Evolutionary conservation across 768 basidiomycete species (phyloP), one percentile per base, ranked within the genome.

Genomic region (Boletus insuetus): DNA sequence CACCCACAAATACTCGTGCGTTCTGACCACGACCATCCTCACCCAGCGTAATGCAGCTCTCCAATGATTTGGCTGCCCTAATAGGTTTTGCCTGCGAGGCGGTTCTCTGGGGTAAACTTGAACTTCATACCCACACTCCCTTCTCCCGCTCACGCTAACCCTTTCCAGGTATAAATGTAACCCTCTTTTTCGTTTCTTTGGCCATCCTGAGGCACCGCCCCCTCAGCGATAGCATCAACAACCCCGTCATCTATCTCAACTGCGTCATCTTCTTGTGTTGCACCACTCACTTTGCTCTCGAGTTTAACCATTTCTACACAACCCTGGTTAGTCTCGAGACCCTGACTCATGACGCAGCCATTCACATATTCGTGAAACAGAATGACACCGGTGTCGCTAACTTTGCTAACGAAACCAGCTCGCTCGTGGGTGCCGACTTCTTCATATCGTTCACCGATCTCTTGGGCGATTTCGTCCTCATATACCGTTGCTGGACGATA

Each of bases 401-500:
- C 4, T 74, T 53, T 54, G 58, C 70, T 6, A 39, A 64, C 26
- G 74, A 76, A 64, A 76, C 70, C 2, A 54, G 20, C 3, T 32
- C 22, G 19, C 70, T 73, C 47, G 32, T 65, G 4, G 76, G 58
- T 3, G 73, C 74, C 5, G 74, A 75, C 58, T 55, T 73, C 20
- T 55, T 77, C 40, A 67, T 76, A 51, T 73, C 74, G 1, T 46
- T 75, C 34, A 64, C 68, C 0, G 74, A 75, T 57, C 67, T 77
- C 38, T 31, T 73, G 20, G 75, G 74, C 2, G 66, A 75, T 58
- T 16, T 69, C 35, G 56, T 71, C 44, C 68, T 77, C 34, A 58
- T 75, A 29, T 77, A 77, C 52, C 77, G 78, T 34, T 77, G 74
- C 62, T 79, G 73, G 69, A 59, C 74, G 55, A 44, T 79, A 44